phyloP scores from a whole-genome alignment of 768 basidiomycete species.

The Leccinum arenicola region DNA sequence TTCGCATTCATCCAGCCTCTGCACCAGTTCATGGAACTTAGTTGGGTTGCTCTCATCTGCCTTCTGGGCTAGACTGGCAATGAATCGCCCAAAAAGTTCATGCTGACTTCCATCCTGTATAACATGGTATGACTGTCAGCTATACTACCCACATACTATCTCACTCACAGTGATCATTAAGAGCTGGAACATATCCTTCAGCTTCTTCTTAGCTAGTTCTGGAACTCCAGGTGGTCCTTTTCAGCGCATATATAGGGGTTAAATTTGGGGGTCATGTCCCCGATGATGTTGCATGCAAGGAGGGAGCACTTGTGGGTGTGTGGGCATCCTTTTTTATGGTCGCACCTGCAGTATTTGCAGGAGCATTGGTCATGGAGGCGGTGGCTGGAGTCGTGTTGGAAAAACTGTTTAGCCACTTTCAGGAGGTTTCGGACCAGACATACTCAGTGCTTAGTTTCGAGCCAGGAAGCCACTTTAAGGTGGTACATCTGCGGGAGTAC shows the following conservation, averaged over 20 bases:
- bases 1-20: slow-evolving; percentile 3
- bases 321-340: neutral
- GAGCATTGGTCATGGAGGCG: neutral
- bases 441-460: neutral
- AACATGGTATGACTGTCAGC: neutral
- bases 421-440: neutral
- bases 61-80: neutral
- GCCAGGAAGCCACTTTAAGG: no score
- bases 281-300: neutral
- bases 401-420: neutral
- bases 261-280: neutral
- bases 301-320: neutral
- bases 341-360: neutral
- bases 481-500: no score
- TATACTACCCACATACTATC: neutral
- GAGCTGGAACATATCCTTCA: slow-evolving; percentile 14
- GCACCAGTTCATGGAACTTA: slow-evolving; percentile 10
- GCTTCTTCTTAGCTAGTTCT: neutral
- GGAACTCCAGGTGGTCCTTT: neutral
- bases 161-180: slow-evolving; percentile 6
- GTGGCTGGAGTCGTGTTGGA: neutral
- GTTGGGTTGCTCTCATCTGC: slow-evolving; percentile 3
- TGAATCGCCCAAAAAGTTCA: slow-evolving; percentile 1
- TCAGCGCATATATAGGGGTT: neutral
- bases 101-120: neutral